A percentile compares a stretch with the other conserved stretches of the same genome.
These are phyloP conservation scores for Kalmanozyma brasiliensis DNA, from an alignment of 1,284 basidiomycete species.

Conservation along the genomic window DNA sequence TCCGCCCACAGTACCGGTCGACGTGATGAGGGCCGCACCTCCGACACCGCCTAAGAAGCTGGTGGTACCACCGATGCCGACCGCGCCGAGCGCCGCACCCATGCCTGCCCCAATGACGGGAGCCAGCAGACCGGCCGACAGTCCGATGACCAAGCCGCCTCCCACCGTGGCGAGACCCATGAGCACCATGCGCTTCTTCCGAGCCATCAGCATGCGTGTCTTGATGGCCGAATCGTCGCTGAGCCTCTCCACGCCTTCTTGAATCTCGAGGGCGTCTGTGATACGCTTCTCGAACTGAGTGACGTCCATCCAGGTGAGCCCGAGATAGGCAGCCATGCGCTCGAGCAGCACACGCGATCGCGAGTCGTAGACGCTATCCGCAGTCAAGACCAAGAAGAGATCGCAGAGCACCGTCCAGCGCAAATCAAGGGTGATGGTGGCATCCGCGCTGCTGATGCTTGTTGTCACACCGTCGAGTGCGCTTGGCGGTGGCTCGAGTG, in stretches of 20 bases:
- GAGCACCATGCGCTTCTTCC: slow-evolving; percentile 63
- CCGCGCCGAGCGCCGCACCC: slow-evolving; percentile 63
- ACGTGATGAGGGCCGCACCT: slow-evolving; percentile 66
- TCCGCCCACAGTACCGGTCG: slow-evolving; percentile 64
- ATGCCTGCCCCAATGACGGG: slow-evolving; percentile 67
- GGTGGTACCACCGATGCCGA: slow-evolving; percentile 65
- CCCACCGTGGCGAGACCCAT: slow-evolving; percentile 67
- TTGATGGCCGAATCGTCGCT: slow-evolving; percentile 53
- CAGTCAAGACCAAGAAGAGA: slow-evolving; percentile 66
- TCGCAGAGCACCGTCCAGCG: slow-evolving; percentile 68
- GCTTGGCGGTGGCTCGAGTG: slow-evolving; percentile 53
- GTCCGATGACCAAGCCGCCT: slow-evolving; percentile 66
- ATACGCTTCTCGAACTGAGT: slow-evolving; percentile 67
- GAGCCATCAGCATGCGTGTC: slow-evolving; percentile 49
- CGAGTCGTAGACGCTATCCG: slow-evolving; percentile 66
- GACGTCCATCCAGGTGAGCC: slow-evolving; percentile 67
- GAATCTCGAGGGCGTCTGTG: slow-evolving; percentile 66
- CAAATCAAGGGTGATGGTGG: slow-evolving; percentile 66
- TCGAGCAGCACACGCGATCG: slow-evolving; percentile 66
- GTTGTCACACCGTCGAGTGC: slow-evolving; percentile 66
- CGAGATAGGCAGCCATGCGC: slow-evolving; percentile 59
- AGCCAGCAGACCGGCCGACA: slow-evolving; percentile 64
- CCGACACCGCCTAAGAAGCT: slow-evolving; percentile 65
- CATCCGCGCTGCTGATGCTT: slow-evolving; percentile 57
- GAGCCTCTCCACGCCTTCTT: slow-evolving; percentile 63